Percentiles rank a stretch among this genome's conserved stretches.
phyloP scores from a whole-genome alignment of 305 asterid species.

The Lippia alba region DNA sequence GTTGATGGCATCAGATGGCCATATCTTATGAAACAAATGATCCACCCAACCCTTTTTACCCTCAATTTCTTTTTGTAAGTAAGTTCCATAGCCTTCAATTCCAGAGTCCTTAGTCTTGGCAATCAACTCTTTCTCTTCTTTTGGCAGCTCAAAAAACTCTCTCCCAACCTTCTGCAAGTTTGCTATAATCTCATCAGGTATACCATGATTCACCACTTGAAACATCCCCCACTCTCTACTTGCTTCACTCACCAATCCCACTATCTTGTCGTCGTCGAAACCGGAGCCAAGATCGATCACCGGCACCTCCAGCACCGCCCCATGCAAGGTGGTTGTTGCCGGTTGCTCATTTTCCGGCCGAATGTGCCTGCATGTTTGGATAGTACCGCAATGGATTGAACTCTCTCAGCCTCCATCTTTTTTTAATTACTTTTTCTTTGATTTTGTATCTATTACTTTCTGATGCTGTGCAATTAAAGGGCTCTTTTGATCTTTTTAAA shows the following conservation, averaged over 20 bases:
- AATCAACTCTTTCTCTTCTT: constrained; percentile 52
- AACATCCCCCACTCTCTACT: constrained; percentile 66
- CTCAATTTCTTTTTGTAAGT: constrained; percentile 54
- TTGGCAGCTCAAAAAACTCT: constrained; percentile 61
- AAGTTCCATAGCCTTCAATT: constrained; percentile 69
- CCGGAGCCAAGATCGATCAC: constrained; percentile 45
- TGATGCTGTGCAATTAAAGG: neutral
- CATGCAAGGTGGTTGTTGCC: constrained; percentile 50
- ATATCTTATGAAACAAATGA: constrained; percentile 67
- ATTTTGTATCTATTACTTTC: neutral
- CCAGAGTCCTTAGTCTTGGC: constrained; percentile 49
- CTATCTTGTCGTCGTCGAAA: constrained; percentile 32
- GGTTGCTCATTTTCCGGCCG: constrained; percentile 65
- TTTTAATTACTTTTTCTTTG: neutral
- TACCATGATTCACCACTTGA: constrained; percentile 66
- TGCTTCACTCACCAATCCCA: constrained; percentile 41
- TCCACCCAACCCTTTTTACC: constrained; percentile 81
- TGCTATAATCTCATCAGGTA: constrained; percentile 46
- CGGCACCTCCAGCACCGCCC: constrained; percentile 53
- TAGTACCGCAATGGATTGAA: constrained; percentile 47
- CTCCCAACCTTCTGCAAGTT: constrained; percentile 52
- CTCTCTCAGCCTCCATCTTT: constrained; percentile 54
- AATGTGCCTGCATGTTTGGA: constrained; percentile 42
- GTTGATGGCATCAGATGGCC: constrained; percentile 62
- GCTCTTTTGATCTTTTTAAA: neutral